phyloP scores from a whole-genome alignment of 805 yeast species.

The Metschnikowia rubicola region DNA sequence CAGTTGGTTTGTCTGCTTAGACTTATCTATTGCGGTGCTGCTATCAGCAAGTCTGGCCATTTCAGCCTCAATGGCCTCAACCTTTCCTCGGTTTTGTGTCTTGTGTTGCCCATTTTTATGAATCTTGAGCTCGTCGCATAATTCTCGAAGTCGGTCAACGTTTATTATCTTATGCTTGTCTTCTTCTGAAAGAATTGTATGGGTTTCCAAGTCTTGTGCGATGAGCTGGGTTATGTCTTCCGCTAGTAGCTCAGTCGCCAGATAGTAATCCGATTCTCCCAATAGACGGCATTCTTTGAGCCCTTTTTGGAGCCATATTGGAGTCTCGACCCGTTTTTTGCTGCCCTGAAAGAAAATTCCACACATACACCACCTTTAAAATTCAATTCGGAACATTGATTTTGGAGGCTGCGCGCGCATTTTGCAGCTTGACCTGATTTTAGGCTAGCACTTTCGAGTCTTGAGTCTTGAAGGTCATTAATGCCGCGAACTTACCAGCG shows the following conservation, averaged over 20 bases:
- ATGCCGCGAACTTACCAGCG: too few species aligned
- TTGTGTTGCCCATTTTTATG: constrained; percentile 22
- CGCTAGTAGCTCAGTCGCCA: neutral
- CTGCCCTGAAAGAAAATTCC: constrained; percentile 14
- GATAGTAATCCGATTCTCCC: neutral
- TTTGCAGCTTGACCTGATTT: too few species aligned
- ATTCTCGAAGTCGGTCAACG: constrained; percentile 24
- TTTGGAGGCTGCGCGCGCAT: too few species aligned
- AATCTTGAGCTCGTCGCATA: constrained; percentile 21
- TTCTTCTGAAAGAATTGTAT: constrained; percentile 2
- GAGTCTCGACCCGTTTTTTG: neutral
- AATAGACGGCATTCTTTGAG: neutral
- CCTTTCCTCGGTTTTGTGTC: constrained; percentile 14
- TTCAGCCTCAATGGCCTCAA: constrained; percentile 3
- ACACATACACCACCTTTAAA: constrained; percentile 11
- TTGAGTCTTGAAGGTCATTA: too few species aligned
- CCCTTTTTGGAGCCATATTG: neutral
- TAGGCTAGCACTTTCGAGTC: too few species aligned
- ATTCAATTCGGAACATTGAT: too few species aligned
- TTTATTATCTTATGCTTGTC: constrained; percentile 29
- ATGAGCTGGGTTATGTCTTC: constrained; percentile 8
- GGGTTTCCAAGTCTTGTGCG: constrained; percentile 5
- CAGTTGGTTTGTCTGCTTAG: too few species aligned
- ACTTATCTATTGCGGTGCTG: neutral
- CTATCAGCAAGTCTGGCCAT: constrained; percentile 3